Percentiles rank a stretch among this genome's conserved stretches.
Conservation (phyloP, 2,329 filamentous ascomycete species). For the Nigrospora osmanthi region DNA sequence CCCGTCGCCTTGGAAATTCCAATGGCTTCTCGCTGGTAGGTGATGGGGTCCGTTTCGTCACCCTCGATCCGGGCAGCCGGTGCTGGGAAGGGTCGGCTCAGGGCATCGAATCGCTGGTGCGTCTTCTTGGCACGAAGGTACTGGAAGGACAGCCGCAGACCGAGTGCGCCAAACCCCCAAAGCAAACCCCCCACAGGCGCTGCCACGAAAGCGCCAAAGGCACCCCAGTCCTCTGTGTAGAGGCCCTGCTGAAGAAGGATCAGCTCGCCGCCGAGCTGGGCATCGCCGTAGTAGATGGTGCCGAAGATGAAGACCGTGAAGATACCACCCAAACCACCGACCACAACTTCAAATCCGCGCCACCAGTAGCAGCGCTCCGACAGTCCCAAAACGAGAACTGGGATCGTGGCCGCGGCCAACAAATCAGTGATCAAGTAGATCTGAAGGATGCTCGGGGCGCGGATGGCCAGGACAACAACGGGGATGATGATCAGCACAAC, state of each 20-base stretch:
- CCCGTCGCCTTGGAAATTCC: conserved; percentile 30
- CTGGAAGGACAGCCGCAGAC: conserved; percentile 49
- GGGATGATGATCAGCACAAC: conserved; percentile 71
- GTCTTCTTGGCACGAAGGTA: conserved; percentile 47
- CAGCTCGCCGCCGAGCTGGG: conserved; percentile 54
- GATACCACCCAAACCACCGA: conserved; percentile 70
- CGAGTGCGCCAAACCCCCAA: conserved; percentile 60
- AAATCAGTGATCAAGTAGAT: conserved; percentile 80
- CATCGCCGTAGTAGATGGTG: conserved; percentile 67
- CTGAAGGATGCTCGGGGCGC: conserved; percentile 66
- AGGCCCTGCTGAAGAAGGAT: conserved; percentile 66
- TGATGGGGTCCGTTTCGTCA: conserved; percentile 16
- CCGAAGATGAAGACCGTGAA: conserved; percentile 77
- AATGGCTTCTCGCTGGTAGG: conserved; percentile 21
- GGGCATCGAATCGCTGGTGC: conserved; percentile 57
- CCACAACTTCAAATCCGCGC: conserved; percentile 73
- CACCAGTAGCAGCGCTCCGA: conserved; percentile 61
- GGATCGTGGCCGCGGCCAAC: conserved; percentile 68
- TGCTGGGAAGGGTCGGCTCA: conserved; percentile 44
- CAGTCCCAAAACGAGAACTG: conserved; percentile 67
- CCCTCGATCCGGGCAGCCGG: conserved; percentile 8
- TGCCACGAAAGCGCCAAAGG: conserved; percentile 75
- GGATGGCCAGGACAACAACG: conserved; percentile 65
- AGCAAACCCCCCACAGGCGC: conserved; percentile 69
- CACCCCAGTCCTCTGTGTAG: conserved; percentile 72